Conservation (phyloP, 305 asterid species). For the Fraxinus velutina region DNA sequence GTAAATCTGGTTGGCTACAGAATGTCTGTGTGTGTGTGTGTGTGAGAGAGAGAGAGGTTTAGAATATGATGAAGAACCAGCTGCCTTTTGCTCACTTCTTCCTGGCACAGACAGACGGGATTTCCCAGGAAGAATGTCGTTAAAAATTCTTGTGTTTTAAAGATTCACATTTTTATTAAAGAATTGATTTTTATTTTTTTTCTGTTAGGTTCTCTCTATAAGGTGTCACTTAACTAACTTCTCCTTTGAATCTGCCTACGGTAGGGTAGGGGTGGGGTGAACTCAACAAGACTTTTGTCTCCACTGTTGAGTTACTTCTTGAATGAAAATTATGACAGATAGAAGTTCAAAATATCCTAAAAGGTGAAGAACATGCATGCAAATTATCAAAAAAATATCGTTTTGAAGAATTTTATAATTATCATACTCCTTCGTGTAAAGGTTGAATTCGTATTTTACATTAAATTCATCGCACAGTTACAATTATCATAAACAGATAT, state of each 20-base stretch:
- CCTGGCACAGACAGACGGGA: conserved; percentile 21
- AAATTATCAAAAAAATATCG: background rate
- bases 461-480: background rate
- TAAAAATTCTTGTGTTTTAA: background rate
- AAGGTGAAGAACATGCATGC: background rate
- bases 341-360: background rate
- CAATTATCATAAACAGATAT: background rate
- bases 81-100: conserved; percentile 28
- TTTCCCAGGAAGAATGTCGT: conserved; percentile 25
- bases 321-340: background rate
- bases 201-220: conserved; percentile 18
- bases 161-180: conserved; percentile 13
- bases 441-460: background rate
- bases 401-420: background rate
- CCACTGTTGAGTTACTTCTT: background rate
- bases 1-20: conserved; percentile 6
- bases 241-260: background rate
- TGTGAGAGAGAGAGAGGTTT: conserved; percentile 10
- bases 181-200: conserved; percentile 7
- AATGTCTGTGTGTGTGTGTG: background rate
- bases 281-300: background rate
- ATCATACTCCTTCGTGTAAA: background rate
- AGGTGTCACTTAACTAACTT: background rate
- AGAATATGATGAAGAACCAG: conserved; percentile 29
- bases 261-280: background rate